Base-by-base conservation (phyloP, 2,329 filamentous ascomycete genomes). In the Gaeumannomyces tritici region DNA sequence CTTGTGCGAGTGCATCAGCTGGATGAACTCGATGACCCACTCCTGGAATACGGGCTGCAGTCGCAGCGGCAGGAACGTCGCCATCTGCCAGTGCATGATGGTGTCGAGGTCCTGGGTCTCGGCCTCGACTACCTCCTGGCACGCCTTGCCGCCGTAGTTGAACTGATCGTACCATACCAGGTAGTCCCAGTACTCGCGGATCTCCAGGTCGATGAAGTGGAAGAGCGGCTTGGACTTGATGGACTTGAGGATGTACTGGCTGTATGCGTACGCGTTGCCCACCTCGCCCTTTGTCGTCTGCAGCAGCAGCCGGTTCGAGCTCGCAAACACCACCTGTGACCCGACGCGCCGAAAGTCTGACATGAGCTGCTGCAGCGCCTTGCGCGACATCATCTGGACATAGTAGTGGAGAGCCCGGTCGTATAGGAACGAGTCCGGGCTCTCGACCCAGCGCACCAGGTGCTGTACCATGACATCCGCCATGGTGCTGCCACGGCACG, bases 181-280 rank as follows among this genome's bases (percentile, higher is more conserved):
- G 70, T 97, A 98, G 73, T 99, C 95, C 95, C 95, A 99, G 75
- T 97, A 99, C 73, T 99, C 95, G 68, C 93, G 96, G 74, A 99
- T 95, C 69, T 97, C 91, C 3, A 99, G 81, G 69, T 99, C 95
- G 66, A 99, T 87, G 72, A 99, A 99, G 74, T 97, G 91, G 76
- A 99, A 99, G 0, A 97, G 83, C 0, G 95, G 92, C 70, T 97
- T 97, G 63, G 87, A 87, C 75, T 96, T 93, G 77, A 99, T 97
- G 0, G 93, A 96, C 77, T 97, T 97, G 70, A 99, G 83, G 65
- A 99, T 96, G 75, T 99, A 99, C 74, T 98, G 90, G 68, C 90
- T 93, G 79, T 98, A 99, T 0, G 95, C 93, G 68, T 90, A 98
- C 0, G 96, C 95, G 71, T 97, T 99, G 63, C 92, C 92, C 1